Evolutionary conservation across 768 basidiomycete genomes (phyloP).

Genomic region (Leccinum obscurum): DNA sequence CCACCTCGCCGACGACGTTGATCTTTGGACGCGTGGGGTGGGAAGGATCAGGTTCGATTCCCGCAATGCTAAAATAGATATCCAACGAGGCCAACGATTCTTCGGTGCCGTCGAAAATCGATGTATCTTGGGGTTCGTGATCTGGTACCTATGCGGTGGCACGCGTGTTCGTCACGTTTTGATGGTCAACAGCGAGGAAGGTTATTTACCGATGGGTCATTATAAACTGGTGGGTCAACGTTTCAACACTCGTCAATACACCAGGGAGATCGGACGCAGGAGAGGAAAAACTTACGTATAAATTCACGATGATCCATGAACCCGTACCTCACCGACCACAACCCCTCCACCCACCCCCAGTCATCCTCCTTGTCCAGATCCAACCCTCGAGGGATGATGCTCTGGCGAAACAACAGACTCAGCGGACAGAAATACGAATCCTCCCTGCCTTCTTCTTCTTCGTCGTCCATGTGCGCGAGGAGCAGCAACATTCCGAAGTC

Average conservation of each 20-base stretch:
- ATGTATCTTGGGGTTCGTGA: constrained; percentile 37
- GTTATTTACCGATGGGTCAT: constrained; percentile 37
- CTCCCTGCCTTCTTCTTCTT: constrained; percentile 29
- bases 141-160: constrained; percentile 26
- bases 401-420: constrained; percentile 56
- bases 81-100: constrained; percentile 54
- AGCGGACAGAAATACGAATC: constrained; percentile 39
- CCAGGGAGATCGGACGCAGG: background rate
- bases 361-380: constrained; percentile 33
- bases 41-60: constrained; percentile 43
- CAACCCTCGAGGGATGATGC: constrained; percentile 41
- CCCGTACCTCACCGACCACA: constrained; percentile 64
- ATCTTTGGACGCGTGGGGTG: constrained; percentile 55
- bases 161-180: constrained; percentile 1
- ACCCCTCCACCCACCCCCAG: constrained; percentile 48
- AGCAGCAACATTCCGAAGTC: constrained; percentile 51
- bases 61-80: constrained; percentile 45
- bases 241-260: constrained; percentile 5
- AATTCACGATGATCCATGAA: constrained; percentile 71
- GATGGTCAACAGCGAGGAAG: background rate
- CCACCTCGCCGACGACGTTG: constrained; percentile 52
- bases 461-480: constrained; percentile 37
- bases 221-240: constrained; percentile 42
- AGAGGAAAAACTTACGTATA: constrained; percentile 45
- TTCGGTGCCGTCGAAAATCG: constrained; percentile 50